Evolutionary conservation across 2,329 filamentous ascomycete species (phyloP).

Genomic region (Elsinoe arachidis): DNA sequence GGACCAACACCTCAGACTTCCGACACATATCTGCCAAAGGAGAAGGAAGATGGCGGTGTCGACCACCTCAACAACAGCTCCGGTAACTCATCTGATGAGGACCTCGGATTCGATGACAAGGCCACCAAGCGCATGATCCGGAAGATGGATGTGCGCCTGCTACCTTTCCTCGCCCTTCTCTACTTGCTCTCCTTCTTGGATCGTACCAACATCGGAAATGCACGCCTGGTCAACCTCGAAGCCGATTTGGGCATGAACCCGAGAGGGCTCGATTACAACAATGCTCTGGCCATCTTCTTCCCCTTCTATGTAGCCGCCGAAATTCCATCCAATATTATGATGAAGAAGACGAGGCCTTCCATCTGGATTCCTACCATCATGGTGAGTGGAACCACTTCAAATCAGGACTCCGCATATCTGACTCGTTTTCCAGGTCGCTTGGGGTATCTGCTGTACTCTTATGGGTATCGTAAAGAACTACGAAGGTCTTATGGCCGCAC

Average conservation of each 20-base stretch:
- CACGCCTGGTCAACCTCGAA: slow-evolving; percentile 48
- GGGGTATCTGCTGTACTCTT: slow-evolving; percentile 32
- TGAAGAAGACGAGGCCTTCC: slow-evolving; percentile 33
- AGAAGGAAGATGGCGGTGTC: slow-evolving; percentile 5
- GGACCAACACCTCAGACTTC: background rate
- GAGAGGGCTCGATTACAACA: slow-evolving; percentile 50
- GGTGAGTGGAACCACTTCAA: slow-evolving; percentile 11
- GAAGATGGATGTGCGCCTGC: slow-evolving; percentile 45
- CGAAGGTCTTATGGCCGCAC: slow-evolving; percentile 31
- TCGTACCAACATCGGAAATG: slow-evolving; percentile 43
- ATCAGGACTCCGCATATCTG: background rate
- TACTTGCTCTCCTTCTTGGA: slow-evolving; percentile 51
- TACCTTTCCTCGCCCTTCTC: slow-evolving; percentile 47
- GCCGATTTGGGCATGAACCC: slow-evolving; percentile 52
- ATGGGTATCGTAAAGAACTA: slow-evolving; percentile 36
- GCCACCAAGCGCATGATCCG: slow-evolving; percentile 31
- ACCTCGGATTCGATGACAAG: slow-evolving; percentile 15
- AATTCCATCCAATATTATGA: slow-evolving; percentile 37
- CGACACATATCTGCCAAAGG: slow-evolving; percentile 5
- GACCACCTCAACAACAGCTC: slow-evolving; percentile 12
- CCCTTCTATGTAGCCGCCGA: slow-evolving; percentile 33
- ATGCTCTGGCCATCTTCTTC: slow-evolving; percentile 37
- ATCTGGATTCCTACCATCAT: slow-evolving; percentile 32
- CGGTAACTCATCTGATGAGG: background rate
- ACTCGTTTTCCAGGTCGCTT: slow-evolving; percentile 27